Evolutionary conservation across 345 rosid genomes (phyloP), one percentile per base, ranked within the genome.

Genomic region (Raphanus sativus): DNA sequence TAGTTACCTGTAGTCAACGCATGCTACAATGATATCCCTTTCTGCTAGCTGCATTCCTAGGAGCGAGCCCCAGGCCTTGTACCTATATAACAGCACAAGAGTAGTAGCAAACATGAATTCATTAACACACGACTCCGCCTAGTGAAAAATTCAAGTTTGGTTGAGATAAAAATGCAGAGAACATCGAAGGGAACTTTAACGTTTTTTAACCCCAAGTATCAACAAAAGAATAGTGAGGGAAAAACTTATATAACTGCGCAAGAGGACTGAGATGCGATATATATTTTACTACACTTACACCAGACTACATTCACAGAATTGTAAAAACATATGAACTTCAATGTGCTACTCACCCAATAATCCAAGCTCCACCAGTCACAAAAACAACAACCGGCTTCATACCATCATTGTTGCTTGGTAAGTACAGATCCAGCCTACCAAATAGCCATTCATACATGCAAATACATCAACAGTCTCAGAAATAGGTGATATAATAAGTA

Each of bases 301-400:
- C 54, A 42, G 3, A 61, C 45, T 62, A 72, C 54, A 48, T 73
- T 9, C 25, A 73, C 26, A 50, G 5, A 77, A 21, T 21, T 21
- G 21, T 21, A 21, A 21, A 21, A 21, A 21, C 21, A 1, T 0
- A 21, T 21, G 21, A 21, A 21, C 21, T 21, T 21, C 24, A 17
- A 30, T 55, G 65, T 62, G 62, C 50, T 38, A 84, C 90, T 86
- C 75, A 91, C 99, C 99, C 97, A 60, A 95, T 92, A 54, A 95
- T 92, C 98, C 98, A 95, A 34, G 98, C 99, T 71, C 99, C 99
- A 70, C 99, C 99, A 2, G 98, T 95, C 73, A 95, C 90, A 77
- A 95, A 92, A 61, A 89, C 91, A 68, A 95, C 96, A 73, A 92
- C 99, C 30, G 99, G 99, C 86, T 91, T 92, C 75, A 77, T 80